These are phyloP conservation scores for Phytopythium litorale DNA, from an alignment of 352 stramenopile genomes.

Conservation along the genomic window DNA sequence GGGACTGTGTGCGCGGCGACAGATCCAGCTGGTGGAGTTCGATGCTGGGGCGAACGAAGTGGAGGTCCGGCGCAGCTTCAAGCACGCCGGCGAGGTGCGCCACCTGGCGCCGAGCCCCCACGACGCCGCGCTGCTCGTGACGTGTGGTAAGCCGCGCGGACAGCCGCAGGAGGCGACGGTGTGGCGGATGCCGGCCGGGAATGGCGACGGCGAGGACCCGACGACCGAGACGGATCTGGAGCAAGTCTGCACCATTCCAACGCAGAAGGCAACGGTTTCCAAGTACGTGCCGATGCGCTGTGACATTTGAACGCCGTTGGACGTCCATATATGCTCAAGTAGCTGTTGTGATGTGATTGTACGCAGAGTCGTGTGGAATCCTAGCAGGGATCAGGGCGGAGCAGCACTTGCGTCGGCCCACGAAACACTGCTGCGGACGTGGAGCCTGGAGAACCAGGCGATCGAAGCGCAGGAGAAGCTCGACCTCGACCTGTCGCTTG, in stretches of 20 bases:
- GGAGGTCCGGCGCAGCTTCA: constrained; percentile 32
- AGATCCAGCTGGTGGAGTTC: constrained; percentile 68
- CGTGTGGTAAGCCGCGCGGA: constrained; percentile 40
- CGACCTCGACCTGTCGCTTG: constrained; percentile 49
- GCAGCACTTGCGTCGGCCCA: constrained; percentile 34
- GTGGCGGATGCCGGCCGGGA: constrained; percentile 36
- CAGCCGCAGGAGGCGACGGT: constrained; percentile 34
- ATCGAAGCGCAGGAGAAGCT: constrained; percentile 36
- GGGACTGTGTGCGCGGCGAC: constrained; percentile 5
- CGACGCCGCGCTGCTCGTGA: constrained; percentile 45
- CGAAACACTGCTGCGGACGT: constrained; percentile 46
- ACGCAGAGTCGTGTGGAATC: constrained; percentile 42
- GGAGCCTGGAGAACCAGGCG: constrained; percentile 36
- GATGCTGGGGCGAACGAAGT: constrained; percentile 35
- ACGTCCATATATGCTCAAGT: neutral
- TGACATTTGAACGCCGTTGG: neutral
- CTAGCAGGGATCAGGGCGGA: constrained; percentile 13
- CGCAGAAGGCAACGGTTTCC: constrained; percentile 39
- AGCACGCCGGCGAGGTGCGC: constrained; percentile 42
- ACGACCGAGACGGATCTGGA: constrained; percentile 23
- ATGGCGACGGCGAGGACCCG: constrained; percentile 7
- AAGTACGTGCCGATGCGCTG: constrained; percentile 19
- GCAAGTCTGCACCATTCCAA: constrained; percentile 30
- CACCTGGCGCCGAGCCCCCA: constrained; percentile 48
- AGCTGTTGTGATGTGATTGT: neutral